Evolutionary conservation across 2,329 filamentous ascomycete species (phyloP), one percentile per base, ranked within the genome.

Genomic region (Ceratocystis eucalypticola): DNA sequence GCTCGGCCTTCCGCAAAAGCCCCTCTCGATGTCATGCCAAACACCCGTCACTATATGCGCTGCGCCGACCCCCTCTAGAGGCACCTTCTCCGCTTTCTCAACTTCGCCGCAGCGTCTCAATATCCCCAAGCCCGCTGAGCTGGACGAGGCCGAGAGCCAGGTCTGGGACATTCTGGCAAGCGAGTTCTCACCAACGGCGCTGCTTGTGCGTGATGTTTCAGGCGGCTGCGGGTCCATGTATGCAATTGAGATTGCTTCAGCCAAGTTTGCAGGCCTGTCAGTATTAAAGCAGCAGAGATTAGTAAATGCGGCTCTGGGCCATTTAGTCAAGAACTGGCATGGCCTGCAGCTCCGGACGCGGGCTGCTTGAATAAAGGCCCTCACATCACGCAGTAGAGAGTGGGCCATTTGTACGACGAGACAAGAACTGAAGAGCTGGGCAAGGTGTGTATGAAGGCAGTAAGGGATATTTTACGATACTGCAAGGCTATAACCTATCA

Each of bases 181-280:
- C 5, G 80, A 80, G 71, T 81, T 84, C 66, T 69, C 74, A 1
- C 82, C 82, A 0, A 79, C 78, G 0, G 75, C 80, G 67, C 75
- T 85, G 30, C 75, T 85, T 74, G 88, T 94, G 8, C 86, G 88
- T 74, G 89, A 95, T 76, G 84, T 94, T 64, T 90, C 87, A 28
- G 89, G 90, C 67, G 89, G 89, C 37, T 95, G 89, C 76, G 89
- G 89, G 8, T 89, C 86, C 72, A 94, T 94, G 90, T 94, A 94
- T 77, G 87, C 85, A 66, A 87, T 95, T 70, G 87, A 92, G 71
- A 85, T 94, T 70, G 82, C 85, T 61, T 89, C 87, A 6, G 80
- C 84, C 61, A 81, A 80, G 71, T 95, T 95, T 76, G 80, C 80
- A 65, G 90, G 89, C 61, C 74, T 85, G 71, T 81, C 79, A 62